phyloP scores from a whole-genome alignment of 75 land plant genomes.

The Azolla pinnata region DNA sequence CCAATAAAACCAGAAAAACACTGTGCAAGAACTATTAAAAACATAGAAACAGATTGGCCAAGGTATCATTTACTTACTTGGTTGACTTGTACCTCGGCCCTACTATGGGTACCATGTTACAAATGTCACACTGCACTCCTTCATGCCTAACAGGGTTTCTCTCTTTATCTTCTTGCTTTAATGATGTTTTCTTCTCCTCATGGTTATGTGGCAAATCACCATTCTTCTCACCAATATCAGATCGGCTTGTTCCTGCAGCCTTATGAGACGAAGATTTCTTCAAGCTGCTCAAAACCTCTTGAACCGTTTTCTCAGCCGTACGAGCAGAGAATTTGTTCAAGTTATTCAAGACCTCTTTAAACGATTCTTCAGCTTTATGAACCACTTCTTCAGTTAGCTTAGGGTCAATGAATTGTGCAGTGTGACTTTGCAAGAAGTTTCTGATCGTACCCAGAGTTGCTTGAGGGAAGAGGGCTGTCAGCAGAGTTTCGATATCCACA shows the following conservation, averaged over 20 bases:
- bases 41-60: neutral
- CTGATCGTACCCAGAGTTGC: neutral
- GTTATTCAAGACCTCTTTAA: neutral
- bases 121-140: conserved; percentile 23
- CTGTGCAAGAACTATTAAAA: neutral
- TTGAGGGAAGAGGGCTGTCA: neutral
- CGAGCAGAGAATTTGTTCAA: neutral
- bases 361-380: neutral
- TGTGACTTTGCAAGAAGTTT: neutral
- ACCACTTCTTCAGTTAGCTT: neutral
- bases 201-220: neutral
- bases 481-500: neutral
- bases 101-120: conserved; percentile 21
- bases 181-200: neutral
- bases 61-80: conserved; percentile 12
- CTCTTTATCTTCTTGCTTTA: neutral
- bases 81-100: conserved; percentile 26
- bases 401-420: neutral
- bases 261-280: neutral
- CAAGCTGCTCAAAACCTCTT: neutral
- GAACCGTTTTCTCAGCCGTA: neutral
- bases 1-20: neutral
- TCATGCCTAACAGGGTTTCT: neutral
- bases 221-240: too few species aligned
- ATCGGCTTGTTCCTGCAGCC: too few species aligned